These are phyloP conservation scores for Acacia concinna DNA, from an alignment of 331 rosid genomes.

Conservation along the genomic window DNA sequence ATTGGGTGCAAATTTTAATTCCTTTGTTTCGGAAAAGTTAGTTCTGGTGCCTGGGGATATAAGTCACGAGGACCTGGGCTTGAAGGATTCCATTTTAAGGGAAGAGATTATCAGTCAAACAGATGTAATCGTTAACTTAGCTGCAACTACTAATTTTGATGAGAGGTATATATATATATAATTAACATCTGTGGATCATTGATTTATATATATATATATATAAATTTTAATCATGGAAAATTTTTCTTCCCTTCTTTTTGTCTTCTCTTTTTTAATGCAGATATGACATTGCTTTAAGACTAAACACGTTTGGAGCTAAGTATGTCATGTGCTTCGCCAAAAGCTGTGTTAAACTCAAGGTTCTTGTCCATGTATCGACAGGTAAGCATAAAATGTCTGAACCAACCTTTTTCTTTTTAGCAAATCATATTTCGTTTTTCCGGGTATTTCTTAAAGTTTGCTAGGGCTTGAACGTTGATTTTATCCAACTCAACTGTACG, in stretches of 20 bases:
- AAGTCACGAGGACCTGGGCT: constrained; percentile 52
- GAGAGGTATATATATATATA: constrained; percentile 49
- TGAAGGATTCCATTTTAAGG: constrained; percentile 52
- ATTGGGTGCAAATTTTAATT: constrained; percentile 46
- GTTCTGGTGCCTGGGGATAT: constrained; percentile 72
- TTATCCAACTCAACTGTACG: neutral
- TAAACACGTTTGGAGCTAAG: constrained; percentile 73
- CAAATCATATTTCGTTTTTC: neutral
- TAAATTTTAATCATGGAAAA: neutral
- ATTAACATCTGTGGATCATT: neutral
- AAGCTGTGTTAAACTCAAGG: constrained; percentile 55
- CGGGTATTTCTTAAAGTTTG: neutral
- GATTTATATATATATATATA: neutral
- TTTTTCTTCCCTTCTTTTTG: neutral
- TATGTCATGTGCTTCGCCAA: constrained; percentile 60
- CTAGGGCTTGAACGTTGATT: neutral
- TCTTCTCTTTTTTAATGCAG: constrained; percentile 30
- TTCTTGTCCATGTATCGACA: constrained; percentile 81
- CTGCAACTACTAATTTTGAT: constrained; percentile 83
- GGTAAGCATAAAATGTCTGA: constrained; percentile 43
- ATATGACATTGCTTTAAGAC: constrained; percentile 62
- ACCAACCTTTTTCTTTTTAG: neutral
- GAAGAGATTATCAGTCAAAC: constrained; percentile 53
- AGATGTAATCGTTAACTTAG: constrained; percentile 68
- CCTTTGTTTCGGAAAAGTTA: constrained; percentile 53